Evolutionary conservation across 352 stramenopile species (phyloP).

Genomic region (Pythium coloratum): DNA sequence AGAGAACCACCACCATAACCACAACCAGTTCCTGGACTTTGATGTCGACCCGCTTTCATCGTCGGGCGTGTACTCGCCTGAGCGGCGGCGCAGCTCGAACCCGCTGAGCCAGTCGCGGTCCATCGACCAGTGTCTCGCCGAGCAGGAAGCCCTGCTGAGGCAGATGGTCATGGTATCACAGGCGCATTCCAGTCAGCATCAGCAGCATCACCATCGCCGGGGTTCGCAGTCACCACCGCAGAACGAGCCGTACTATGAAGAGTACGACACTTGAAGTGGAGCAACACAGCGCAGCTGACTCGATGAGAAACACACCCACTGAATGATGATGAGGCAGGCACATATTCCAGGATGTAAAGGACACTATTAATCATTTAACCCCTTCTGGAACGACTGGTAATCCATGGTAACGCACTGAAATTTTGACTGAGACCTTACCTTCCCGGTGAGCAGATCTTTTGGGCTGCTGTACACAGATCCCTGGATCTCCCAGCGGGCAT

Average conservation of each 20-base stretch:
- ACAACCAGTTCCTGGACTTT: neutral
- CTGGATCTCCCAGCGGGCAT: too few species aligned
- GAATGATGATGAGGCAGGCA: neutral
- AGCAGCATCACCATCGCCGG: neutral
- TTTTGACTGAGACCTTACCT: neutral
- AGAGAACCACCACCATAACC: neutral
- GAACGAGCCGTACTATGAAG: neutral
- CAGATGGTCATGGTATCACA: slow-evolving; percentile 21
- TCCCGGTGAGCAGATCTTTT: neutral
- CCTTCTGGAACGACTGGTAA: too few species aligned
- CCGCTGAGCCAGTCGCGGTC: slow-evolving; percentile 9
- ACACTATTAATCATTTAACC: too few species aligned
- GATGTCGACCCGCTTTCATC: slow-evolving; percentile 3
- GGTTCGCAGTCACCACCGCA: neutral
- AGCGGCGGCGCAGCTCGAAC: slow-evolving; percentile 10
- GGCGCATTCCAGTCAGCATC: neutral
- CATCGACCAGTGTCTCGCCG: slow-evolving; percentile 25
- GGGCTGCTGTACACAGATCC: too few species aligned
- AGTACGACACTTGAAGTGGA: slow-evolving; percentile 5
- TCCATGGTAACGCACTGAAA: neutral
- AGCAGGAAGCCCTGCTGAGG: slow-evolving; percentile 27
- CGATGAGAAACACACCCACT: neutral
- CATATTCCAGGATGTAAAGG: neutral
- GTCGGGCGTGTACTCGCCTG: slow-evolving; percentile 7
- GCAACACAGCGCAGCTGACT: too few species aligned